Base-by-base conservation (phyloP, 257 asterid species). In the Nemophila menziesii region DNA sequence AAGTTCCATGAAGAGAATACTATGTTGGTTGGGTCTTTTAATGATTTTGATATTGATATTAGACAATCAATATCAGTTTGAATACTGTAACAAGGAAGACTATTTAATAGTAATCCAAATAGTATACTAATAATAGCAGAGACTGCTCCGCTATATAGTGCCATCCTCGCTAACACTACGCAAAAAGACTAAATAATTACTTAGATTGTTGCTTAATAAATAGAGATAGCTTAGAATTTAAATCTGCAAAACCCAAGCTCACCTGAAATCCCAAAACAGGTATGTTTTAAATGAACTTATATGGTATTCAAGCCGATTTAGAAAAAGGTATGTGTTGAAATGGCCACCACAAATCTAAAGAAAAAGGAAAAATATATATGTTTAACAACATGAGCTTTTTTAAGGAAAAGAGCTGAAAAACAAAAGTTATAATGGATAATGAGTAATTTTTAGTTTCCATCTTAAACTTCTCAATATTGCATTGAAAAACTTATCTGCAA, bases 31-130 rank as follows among this genome's bases (percentile, higher is more conserved):
- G 93, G 97, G 62, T 86, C 97, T 42, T 57, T 39, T 19, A 86
- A 53, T 17, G 92, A 62, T 0, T 1, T 7, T 55, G 40, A 47
- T 54, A 86, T 46, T 2, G 85, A 26, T 54, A 10, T 70, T 14
- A 86, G 80, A 59, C 97, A 86, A 41, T 77, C 72, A 0, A 86
- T 46, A 33, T 86, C 94, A 15, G 57, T 52, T 54, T 71, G 77
- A 33, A 54, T 15, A 12, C 80, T 64, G 5, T 48, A 50, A 63
- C 70, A 26, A 60, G 68, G 42, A 16, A 43, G 55, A 44, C 33
- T 15, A 16, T 48, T 45, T 39, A 50, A 43, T 52, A 78, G 70
- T 39, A 79, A 58, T 68, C 74, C 69, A 48, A 62, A 12, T 23
- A 71, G 43, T 40, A 64, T 57, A 46, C 20, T 43, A 22, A 57